Evolutionary conservation across 768 basidiomycete species (phyloP).

Genomic region (Suillus weaverae): DNA sequence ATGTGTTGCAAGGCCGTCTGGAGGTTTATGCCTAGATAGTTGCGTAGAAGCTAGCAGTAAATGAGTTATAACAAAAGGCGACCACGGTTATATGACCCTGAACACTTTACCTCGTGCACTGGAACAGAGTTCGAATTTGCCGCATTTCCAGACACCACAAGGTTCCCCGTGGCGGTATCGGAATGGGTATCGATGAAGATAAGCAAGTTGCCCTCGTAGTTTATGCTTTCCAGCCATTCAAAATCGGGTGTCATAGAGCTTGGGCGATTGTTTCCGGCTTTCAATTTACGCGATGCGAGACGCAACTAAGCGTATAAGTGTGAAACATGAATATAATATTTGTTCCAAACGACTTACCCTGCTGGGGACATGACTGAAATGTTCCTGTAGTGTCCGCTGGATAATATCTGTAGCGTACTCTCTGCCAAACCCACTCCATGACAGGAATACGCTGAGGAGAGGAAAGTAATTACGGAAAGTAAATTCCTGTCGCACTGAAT

Average conservation of each 20-base stretch:
- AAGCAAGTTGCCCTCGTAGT: background rate
- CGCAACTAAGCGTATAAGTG: background rate
- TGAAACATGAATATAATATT: background rate
- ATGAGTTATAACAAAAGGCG: too few relatives aligned
- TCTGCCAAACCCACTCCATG: too few relatives aligned
- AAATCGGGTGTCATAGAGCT: background rate
- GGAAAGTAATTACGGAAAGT: too few relatives aligned
- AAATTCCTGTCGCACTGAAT: too few relatives aligned
- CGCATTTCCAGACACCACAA: background rate
- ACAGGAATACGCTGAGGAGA: too few relatives aligned
- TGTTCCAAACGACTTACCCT: background rate
- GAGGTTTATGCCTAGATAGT: background rate
- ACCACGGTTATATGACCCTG: too few relatives aligned
- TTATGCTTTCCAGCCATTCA: background rate
- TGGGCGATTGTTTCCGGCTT: background rate
- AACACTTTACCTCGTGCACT: background rate
- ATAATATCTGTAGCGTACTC: too few relatives aligned
- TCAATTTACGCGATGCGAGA: background rate
- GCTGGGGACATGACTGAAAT: background rate
- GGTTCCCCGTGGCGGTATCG: background rate
- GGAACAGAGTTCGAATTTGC: background rate
- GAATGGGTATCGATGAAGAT: conserved; percentile 1
- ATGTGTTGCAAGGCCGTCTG: background rate
- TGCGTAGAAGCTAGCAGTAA: background rate
- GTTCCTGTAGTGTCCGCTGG: background rate